phyloP scores from a whole-genome alignment of 768 basidiomycete species.

The Strobilomyces dryophilus region DNA sequence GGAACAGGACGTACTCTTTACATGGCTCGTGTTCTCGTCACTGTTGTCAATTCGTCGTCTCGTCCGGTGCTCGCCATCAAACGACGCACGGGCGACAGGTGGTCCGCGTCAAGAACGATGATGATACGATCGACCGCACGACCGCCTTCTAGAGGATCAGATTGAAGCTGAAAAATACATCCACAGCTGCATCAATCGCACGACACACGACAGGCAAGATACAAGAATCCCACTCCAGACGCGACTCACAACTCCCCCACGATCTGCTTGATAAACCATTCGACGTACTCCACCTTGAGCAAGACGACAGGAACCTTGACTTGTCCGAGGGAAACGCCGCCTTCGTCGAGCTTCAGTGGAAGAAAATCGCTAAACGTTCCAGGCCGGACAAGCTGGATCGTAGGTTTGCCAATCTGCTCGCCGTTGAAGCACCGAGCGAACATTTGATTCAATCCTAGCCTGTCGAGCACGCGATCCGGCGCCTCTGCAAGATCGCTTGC shows the following conservation, averaged over 20 bases:
- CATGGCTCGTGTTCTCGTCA: too few species aligned
- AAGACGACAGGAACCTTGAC: slow-evolving; percentile 15
- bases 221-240: not conserved
- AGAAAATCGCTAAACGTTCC: slow-evolving; percentile 7
- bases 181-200: too few species aligned
- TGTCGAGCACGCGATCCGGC: slow-evolving; percentile 3
- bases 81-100: too few species aligned
- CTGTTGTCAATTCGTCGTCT: too few species aligned
- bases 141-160: too few species aligned
- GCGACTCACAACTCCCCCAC: slow-evolving; percentile 6
- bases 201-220: too few species aligned
- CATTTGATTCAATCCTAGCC: not conserved
- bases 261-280: slow-evolving; percentile 15
- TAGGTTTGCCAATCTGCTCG: slow-evolving; percentile 9
- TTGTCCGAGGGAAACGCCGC: slow-evolving; percentile 1
- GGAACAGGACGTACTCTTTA: too few species aligned
- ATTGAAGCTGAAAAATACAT: too few species aligned
- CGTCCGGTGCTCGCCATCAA: too few species aligned
- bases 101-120: too few species aligned
- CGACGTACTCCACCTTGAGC: not conserved
- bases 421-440: not conserved
- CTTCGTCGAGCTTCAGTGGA: slow-evolving; percentile 12
- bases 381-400: slow-evolving; percentile 15
- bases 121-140: too few species aligned
- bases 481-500: not conserved